Evolutionary conservation across 306 rosid species (phyloP).

Genomic region (Medicago ruthenica): DNA sequence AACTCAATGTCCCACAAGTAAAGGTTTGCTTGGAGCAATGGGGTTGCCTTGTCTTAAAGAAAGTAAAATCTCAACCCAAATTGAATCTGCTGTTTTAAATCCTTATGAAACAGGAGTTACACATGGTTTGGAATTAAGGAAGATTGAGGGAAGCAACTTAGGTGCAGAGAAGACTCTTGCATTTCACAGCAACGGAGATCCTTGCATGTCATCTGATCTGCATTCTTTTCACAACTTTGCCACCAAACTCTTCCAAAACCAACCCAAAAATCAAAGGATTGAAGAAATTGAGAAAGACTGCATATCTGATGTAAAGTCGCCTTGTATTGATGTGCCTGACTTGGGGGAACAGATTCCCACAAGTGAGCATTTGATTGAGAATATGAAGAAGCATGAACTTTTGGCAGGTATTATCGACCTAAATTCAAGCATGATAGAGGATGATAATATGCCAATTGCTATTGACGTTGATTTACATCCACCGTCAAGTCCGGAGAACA

Average conservation of each 20-base stretch:
- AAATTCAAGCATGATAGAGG: conserved; percentile 58
- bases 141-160: conserved; percentile 42
- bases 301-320: conserved; percentile 43
- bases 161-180: conserved; percentile 30
- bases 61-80: conserved; percentile 34
- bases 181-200: conserved; percentile 36
- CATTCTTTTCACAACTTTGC: conserved; percentile 37
- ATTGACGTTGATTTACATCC: conserved; percentile 60
- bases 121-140: conserved; percentile 36
- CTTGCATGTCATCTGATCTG: conserved; percentile 31
- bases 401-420: conserved; percentile 62
- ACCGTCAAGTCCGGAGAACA: conserved; percentile 76
- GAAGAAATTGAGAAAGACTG: conserved; percentile 39
- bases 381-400: conserved; percentile 38
- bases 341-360: conserved; percentile 32
- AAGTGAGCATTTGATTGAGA: conserved; percentile 44
- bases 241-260: conserved; percentile 22
- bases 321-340: conserved; percentile 35
- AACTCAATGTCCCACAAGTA: conserved; percentile 35
- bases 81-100: conserved; percentile 19
- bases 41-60: conserved; percentile 47
- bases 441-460: conserved; percentile 48
- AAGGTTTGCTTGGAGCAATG: conserved; percentile 41
- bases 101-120: conserved; percentile 22
- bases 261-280: conserved; percentile 24